Evolutionary conservation across 2,329 filamentous ascomycete genomes (phyloP), one percentile per base, ranked within the genome.

Genomic region (Fusarium proliferatum): DNA sequence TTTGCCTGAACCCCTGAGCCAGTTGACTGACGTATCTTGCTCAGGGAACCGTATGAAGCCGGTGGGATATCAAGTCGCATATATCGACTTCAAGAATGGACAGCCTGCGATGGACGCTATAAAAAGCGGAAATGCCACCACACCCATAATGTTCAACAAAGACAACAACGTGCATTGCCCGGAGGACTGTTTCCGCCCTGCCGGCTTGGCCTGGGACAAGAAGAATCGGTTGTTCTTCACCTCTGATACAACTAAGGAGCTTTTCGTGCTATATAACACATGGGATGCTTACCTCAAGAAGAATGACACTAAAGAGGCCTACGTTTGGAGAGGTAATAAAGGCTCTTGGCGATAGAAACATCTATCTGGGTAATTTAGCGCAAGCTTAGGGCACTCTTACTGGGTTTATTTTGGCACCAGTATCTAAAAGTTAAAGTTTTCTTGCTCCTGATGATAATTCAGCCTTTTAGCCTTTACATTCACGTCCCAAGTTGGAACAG

Each of bases 231-330:
- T 93, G 13, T 93, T 88, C 81, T 87, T 92, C 83, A 88, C 84
- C 64, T 90, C 87, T 9, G 91, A 93, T 78, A 79, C 84, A 19
- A 91, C 90, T 1, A 91, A 91, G 10, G 91, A 93, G 83, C 86
- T 93, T 46, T 93, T 88, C 74, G 86, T 92, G 9, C 77, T 90
- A 43, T 34, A 64, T 26, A 52, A 45, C 62, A 45, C n/a, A 11
- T 3, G 9, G n/a, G 41, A 43, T n/a, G 41, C 41, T 23, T 6
- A 43, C n/a, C n/a, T 10, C 16, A 10, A 45, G 12, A 26, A 45
- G 16, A 61, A 49, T 12, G 74, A 53, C 45, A 69, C 9, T 33
- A 9, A 30, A 9, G 28, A 30, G 28, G 28, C 28, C 28, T 30
- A 30, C 3, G 28, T 30, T 30, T 30, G 28, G 28, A 30, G 28